phyloP scores from a whole-genome alignment of 805 yeast genomes.

The Peterozyma xylosa region DNA sequence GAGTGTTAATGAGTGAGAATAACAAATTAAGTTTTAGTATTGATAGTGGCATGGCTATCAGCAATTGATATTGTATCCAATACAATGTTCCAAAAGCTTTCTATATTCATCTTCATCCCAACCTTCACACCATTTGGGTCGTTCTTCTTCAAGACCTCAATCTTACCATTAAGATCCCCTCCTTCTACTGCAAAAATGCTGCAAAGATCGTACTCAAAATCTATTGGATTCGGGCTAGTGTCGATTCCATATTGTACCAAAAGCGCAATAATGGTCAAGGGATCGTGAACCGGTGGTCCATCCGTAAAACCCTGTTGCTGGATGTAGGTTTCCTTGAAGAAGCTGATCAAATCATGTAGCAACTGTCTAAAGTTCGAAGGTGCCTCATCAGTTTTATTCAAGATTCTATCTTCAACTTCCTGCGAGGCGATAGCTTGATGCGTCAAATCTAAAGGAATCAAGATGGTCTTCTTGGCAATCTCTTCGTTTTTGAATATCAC shows the following conservation, averaged over 20 bases:
- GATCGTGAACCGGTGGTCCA: conserved; percentile 82
- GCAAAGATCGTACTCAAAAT: conserved; percentile 13
- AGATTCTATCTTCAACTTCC: conserved; percentile 29
- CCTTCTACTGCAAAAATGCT: conserved; percentile 12
- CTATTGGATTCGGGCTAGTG: conserved; percentile 9
- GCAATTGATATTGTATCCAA: conserved; percentile 28
- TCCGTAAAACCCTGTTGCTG: conserved; percentile 30
- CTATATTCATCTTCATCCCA: conserved; percentile 29
- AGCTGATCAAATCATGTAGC: conserved; percentile 45
- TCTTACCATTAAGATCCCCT: conserved; percentile 23
- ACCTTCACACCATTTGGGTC: conserved; percentile 28
- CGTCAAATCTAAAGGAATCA: conserved; percentile 66
- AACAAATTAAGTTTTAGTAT: neutral
- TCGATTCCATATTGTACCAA: conserved; percentile 31
- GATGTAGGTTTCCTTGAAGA: conserved; percentile 38
- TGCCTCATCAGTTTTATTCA: conserved; percentile 17
- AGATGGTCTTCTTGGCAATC: conserved; percentile 39
- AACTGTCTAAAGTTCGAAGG: conserved; percentile 41
- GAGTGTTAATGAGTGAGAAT: too few species aligned
- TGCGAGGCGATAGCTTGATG: conserved; percentile 52
- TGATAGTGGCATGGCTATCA: conserved; percentile 17
- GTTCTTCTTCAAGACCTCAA: conserved; percentile 8
- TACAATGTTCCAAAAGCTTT: conserved; percentile 38
- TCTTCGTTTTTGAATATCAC: conserved; percentile 39
- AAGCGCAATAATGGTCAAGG: conserved; percentile 58